Percentiles rank a stretch among this genome's conserved stretches.
Evolutionary conservation across 306 rosid species (phyloP).

Genomic region (Oxytropis ochrocephala): DNA sequence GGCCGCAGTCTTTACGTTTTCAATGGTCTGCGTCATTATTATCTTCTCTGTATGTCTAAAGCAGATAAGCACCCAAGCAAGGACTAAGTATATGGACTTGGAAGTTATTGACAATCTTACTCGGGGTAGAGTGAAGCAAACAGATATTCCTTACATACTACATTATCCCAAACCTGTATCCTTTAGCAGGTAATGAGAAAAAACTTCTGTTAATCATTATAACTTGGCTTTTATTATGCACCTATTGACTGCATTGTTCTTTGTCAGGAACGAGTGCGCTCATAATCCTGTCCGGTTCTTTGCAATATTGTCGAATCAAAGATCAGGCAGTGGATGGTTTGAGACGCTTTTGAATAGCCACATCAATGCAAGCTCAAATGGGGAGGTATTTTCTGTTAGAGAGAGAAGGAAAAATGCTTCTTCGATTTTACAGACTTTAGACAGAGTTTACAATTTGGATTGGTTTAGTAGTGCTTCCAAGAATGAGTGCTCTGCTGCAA

Average conservation of each 20-base stretch:
- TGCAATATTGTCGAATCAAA: slow-evolving; percentile 80
- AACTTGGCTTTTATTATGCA: background rate
- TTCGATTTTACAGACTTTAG: slow-evolving; percentile 63
- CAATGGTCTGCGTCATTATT: slow-evolving; percentile 57
- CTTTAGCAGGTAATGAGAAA: slow-evolving; percentile 62
- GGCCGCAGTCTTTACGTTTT: slow-evolving; percentile 55
- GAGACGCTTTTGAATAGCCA: slow-evolving; percentile 91
- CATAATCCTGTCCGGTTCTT: slow-evolving; percentile 75
- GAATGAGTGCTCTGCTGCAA: slow-evolving; percentile 88
- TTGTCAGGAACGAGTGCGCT: slow-evolving; percentile 71
- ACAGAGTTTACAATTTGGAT: slow-evolving; percentile 81
- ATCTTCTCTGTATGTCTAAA: slow-evolving; percentile 67
- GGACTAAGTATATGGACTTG: slow-evolving; percentile 35
- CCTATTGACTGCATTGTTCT: slow-evolving; percentile 9
- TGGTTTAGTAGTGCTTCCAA: slow-evolving; percentile 96
- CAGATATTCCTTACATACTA: slow-evolving; percentile 30
- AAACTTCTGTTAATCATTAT: background rate
- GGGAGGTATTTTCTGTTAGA: slow-evolving; percentile 75
- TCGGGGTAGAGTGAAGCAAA: slow-evolving; percentile 15
- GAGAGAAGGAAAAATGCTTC: slow-evolving; percentile 65
- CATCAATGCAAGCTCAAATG: slow-evolving; percentile 76
- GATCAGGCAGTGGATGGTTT: slow-evolving; percentile 97
- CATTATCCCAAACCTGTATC: slow-evolving; percentile 83
- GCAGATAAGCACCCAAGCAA: slow-evolving; percentile 56
- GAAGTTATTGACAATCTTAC: slow-evolving; percentile 40